Evolutionary conservation across 176 grass and related monocot species (phyloP), one percentile per base, ranked within the genome.

Genomic region (Oryza coarctata): DNA sequence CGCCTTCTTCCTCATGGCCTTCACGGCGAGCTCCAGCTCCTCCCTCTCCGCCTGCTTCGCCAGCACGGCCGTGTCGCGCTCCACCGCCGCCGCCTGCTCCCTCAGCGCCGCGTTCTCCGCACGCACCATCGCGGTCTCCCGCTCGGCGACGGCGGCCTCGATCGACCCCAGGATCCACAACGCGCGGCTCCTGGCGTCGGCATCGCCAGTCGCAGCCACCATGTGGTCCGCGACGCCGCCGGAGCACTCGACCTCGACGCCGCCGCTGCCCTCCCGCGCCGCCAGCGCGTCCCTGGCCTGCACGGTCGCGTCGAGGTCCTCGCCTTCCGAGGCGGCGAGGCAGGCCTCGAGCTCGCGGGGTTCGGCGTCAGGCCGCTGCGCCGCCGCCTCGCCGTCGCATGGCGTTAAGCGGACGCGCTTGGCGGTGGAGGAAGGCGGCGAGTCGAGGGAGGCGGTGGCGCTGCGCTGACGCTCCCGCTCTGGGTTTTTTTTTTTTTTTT

Each of bases 331-430:
- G 7, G 64, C 47, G 27, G 11, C 7, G 34, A 77, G 20, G 74
- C 45, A 9, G 7, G 33, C 18, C 35, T 85, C 82, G 35, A 85
- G 20, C 7, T 57, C 36, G 12, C 15, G 17, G 44, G 31, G 63
- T 45, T 68, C 73, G 20, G 82, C 47, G 47, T 32, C 35, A 1
- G 26, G 29, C 12, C 9, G n/a, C 27, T 15, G 12, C 17, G 12
- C 8, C 25, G 69, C 12, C 27, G 39, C 63, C 36, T 20, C 6
- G 5, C 0, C 62, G 3, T 26, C 25, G 27, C 45, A 38, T 30
- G 44, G 69, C 62, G 62, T 65, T 33, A 73, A 67, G 26, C 62
- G 84, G n/a, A 39, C 40, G n/a, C 75, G 84, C 61, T 86, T 86
- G 20, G 12, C 43, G 29, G 55, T 71, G 52, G 0, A 4, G 44